Evolutionary conservation across 179 eudicot genomes (phyloP), one percentile per base, ranked within the genome.

Genomic region (Beta corolliflora): DNA sequence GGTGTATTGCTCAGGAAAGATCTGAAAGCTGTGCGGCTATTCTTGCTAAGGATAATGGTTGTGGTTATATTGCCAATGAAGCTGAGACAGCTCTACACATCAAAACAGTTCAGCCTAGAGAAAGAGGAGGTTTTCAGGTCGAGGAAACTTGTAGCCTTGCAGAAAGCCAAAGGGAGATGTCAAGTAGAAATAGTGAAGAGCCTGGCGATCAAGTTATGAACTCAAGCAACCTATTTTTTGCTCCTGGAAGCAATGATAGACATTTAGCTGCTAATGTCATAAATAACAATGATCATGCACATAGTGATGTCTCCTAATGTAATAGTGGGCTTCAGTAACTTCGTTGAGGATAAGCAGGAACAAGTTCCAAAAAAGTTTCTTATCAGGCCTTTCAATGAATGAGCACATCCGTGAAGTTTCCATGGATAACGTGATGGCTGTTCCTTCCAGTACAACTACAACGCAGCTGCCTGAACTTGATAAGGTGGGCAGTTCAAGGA

Each of bases 401-500:
- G 88, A 90, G 79, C 84, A 87, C 59, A 76, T 83, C 25, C 86
- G 84, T 83, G 80, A 80, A 82, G 81, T 73, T 88, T 77, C 84
- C 78, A 80, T 80, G 46, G 81, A 79, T 83, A 73, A 71, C 48
- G 84, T 81, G 81, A 78, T 73, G 67, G 81, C 75, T 73, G 83
- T 84, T 77, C 83, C 89, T 72, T 79, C 85, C 73, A 85, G 79
- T 61, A 55, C 91, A 25, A 84, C 80, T 72, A 58, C 91, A 52
- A 85, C 81, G 63, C 84, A 86, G 83, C 88, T 83, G 68, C 89
- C 88, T 77, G 87, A 85, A 83, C 84, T 85, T 79, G 83, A 85
- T 58, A 84, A 87, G 76, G 81, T 79, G 45, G 89, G 73, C 18
- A 85, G 69, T 77, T 79, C 88, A 13, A 83, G 84, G 75, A 80